Evolutionary conservation across 2,329 filamentous ascomycete species (phyloP).

Genomic region (Ophiosphaerella korrae): DNA sequence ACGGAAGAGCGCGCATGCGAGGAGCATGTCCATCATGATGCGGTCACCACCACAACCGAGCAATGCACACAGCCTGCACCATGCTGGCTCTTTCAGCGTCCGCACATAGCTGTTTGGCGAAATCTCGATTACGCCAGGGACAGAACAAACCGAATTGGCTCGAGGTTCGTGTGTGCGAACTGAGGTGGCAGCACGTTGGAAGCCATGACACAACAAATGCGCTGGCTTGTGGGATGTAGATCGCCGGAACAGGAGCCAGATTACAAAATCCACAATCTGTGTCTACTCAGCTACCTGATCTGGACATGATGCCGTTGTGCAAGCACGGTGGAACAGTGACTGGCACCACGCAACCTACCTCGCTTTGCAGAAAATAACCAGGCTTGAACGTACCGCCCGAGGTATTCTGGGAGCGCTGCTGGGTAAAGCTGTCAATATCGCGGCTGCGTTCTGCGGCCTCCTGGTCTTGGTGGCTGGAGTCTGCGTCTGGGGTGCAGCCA

Average conservation of each 20-base stretch:
- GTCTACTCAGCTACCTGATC: constrained; percentile 16
- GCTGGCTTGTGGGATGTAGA: constrained; percentile 61
- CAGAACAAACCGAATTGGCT: constrained; percentile 50
- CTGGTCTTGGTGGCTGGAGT: constrained; percentile 54
- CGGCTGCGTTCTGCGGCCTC: constrained; percentile 40
- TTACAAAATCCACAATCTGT: constrained; percentile 57
- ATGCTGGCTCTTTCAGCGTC: constrained; percentile 70
- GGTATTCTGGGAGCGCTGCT: constrained; percentile 47
- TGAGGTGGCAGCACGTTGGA: constrained; percentile 57
- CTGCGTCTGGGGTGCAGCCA: constrained; percentile 53
- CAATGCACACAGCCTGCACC: constrained; percentile 75
- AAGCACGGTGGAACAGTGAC: background rate
- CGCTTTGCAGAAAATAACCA: constrained; percentile 46
- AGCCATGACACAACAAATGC: constrained; percentile 86
- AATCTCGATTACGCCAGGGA: constrained; percentile 69
- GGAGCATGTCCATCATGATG: constrained; percentile 76
- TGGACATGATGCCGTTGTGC: background rate
- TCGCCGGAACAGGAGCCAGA: constrained; percentile 77
- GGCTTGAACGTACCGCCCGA: constrained; percentile 36
- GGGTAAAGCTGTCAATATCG: constrained; percentile 53
- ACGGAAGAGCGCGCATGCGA: constrained; percentile 78
- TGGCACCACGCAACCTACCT: constrained; percentile 45
- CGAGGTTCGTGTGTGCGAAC: constrained; percentile 34
- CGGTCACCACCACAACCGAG: constrained; percentile 76
- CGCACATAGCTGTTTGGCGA: constrained; percentile 74